Conservation (phyloP, 345 rosid genomes). For the Acer yangbiense region DNA sequence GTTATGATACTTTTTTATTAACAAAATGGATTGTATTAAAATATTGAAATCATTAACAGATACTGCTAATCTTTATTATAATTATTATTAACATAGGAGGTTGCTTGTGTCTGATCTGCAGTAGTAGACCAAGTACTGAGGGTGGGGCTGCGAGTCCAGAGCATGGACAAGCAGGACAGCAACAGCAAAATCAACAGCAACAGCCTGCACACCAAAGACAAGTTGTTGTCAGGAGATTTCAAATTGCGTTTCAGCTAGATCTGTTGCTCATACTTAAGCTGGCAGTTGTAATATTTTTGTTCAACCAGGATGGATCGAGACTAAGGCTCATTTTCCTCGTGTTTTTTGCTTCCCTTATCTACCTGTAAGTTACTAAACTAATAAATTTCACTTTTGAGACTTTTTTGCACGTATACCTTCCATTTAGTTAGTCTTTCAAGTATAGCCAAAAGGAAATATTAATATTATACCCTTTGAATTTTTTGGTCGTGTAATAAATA, state of each 20-base stretch:
- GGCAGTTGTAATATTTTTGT: constrained; percentile 87
- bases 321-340: constrained; percentile 85
- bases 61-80: not conserved
- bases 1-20: not conserved
- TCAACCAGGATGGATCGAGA: constrained; percentile 99
- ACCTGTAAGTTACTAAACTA: constrained; percentile 65
- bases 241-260: constrained; percentile 91
- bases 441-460: not conserved
- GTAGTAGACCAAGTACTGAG: constrained; percentile 37
- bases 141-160: constrained; percentile 45
- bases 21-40: not conserved
- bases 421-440: not conserved
- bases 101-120: constrained; percentile 22
- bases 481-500: not conserved
- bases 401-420: constrained; percentile 1
- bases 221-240: constrained; percentile 84
- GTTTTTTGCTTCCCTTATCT: constrained; percentile 77
- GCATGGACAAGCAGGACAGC: constrained; percentile 54
- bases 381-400: not conserved
- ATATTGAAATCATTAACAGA: not conserved
- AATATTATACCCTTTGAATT: not conserved
- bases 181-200: constrained; percentile 65
- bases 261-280: constrained; percentile 87
- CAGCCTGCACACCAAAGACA: constrained; percentile 71
- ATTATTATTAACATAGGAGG: not conserved